These are phyloP conservation scores for Hypoxylon lienhwacheense DNA, from an alignment of 495 filamentous ascomycete species.

Conservation along the genomic window DNA sequence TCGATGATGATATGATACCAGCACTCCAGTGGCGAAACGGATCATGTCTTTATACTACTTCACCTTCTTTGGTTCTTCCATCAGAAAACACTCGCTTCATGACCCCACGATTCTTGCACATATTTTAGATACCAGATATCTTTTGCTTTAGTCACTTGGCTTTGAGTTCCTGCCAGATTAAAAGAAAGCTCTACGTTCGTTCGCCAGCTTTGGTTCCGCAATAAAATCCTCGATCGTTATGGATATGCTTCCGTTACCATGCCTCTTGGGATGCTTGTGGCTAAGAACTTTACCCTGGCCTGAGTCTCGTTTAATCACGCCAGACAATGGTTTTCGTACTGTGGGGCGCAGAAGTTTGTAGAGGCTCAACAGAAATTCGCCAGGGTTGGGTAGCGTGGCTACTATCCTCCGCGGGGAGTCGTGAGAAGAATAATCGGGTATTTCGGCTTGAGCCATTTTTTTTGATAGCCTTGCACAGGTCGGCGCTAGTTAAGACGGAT, in stretches of 20 bases:
- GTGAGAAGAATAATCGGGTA: slow-evolving; percentile 20
- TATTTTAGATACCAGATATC: slow-evolving; percentile 34
- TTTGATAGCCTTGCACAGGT: slow-evolving; percentile 31
- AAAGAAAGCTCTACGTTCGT: slow-evolving; percentile 24
- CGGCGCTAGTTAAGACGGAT: slow-evolving; percentile 36
- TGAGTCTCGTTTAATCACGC: slow-evolving; percentile 2
- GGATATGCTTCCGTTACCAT: slow-evolving; percentile 11
- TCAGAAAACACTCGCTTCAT: slow-evolving; percentile 24
- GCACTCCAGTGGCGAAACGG: neutral
- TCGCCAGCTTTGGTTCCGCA: slow-evolving; percentile 9
- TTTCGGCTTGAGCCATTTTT: slow-evolving; percentile 23
- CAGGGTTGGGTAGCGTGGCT: slow-evolving; percentile 8
- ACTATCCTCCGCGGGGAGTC: slow-evolving; percentile 11
- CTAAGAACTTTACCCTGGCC: neutral
- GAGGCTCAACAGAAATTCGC: slow-evolving; percentile 8
- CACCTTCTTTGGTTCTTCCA: slow-evolving; percentile 1
- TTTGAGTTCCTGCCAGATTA: slow-evolving; percentile 21
- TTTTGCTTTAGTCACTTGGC: slow-evolving; percentile 31
- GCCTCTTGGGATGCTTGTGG: neutral
- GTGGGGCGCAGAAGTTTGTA: slow-evolving; percentile 1
- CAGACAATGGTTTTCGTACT: slow-evolving; percentile 5
- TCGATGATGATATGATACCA: slow-evolving; percentile 11
- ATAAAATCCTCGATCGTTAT: slow-evolving; percentile 16
- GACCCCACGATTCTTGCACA: slow-evolving; percentile 35
- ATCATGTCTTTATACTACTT: slow-evolving; percentile 19